Evolutionary conservation across 805 yeast species (phyloP), one percentile per base, ranked within the genome.

Genomic region (Cephaloascus fragrans): DNA sequence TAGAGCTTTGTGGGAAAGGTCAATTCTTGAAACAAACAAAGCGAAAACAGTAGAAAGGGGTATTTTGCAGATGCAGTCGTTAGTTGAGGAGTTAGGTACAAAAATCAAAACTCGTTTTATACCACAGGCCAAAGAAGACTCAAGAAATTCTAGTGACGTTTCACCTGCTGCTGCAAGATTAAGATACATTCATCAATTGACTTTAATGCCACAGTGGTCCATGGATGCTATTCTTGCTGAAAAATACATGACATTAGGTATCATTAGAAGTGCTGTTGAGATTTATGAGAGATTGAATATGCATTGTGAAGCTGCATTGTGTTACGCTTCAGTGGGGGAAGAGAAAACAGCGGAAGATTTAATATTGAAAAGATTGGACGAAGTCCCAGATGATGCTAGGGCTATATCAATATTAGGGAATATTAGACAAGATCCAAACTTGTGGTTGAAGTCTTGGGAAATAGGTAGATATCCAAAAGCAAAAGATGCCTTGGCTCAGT

Each of bases 41-140:
- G 77, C 95, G 1, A 80, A 83, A 53, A 90, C 97, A 1, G 81
- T 90, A 18, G 97, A 93, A 61, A 73, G 98, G 55, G 97, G 97
- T 37, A 79, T 89, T 3, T 66, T 93, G 38, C 98, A 93, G 59
- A 80, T 93, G 81, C 90, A 89, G 39, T 80, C 95, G 3, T 64
- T 93, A 34, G 93, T 89, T 19, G 96, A 88, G 52, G 96, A 89
- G 55, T 65, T 87, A 19, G 95, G 90, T 2, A 70, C 80, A 41
- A 73, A 78, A 41, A 75, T 82, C 38, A 66, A 69, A 39, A 62
- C 80, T 6, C 69, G 78, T 37, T 47, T 64, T 65, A 50, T 75
- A 67, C 61, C 84, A 71, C 44, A 67, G 55, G 59, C 64, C 0
- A 47, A 46, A 20, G 58, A 50, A n/a, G 45, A 51, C 10, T 48